Base-by-base conservation (phyloP, 2,329 filamentous ascomycete species). In the Fusarium redolens region DNA sequence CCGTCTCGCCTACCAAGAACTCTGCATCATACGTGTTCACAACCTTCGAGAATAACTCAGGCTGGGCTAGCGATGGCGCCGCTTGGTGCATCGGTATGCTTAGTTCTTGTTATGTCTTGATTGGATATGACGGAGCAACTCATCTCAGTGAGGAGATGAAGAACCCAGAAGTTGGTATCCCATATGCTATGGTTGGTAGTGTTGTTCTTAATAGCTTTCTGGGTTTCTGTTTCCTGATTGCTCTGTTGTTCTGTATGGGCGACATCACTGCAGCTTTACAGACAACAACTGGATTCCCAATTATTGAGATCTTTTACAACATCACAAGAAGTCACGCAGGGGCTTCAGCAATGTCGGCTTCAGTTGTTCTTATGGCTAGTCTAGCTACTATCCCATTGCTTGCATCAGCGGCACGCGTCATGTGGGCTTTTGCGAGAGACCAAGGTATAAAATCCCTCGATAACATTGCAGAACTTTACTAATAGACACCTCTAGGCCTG, bases 401-500 rank as follows among this genome's bases (percentile, higher is more conserved):
- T 4, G 54, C 71, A 0, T 70, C 71, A 4, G 60, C 71, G 1
- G 70, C 69, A 5, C 66, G 69, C 0, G 56, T 70, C 1, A 73
- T 73, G 66, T 74, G 71, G 69, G 66, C 71, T 3, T 74, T 74
- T 48, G 69, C 71, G 1, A 56, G 71, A 43, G 71, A 73, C n/a
- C 48, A 61, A 55, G 70, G 70, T 69, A 37, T 17, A 15, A 37
- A 4, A 14, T 37, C 6, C 14, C 35, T 5, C 14, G 5, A 13
- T 13, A 35, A 10, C 11, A 9, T 33, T 33, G 4, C 31, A 33
- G 31, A 33, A 7, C 8, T 33, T 33, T 33, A 15, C 35, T 37
- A 6, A 37, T 15, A 5, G 5, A 6, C 7, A 33, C 15, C 35
- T n/a, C 1, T 3, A 72, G 69, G 71, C 52, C 72, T 3, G 56